Evolutionary conservation across 179 eudicot genomes (phyloP).

Genomic region (Sideroxylon spinosum): DNA sequence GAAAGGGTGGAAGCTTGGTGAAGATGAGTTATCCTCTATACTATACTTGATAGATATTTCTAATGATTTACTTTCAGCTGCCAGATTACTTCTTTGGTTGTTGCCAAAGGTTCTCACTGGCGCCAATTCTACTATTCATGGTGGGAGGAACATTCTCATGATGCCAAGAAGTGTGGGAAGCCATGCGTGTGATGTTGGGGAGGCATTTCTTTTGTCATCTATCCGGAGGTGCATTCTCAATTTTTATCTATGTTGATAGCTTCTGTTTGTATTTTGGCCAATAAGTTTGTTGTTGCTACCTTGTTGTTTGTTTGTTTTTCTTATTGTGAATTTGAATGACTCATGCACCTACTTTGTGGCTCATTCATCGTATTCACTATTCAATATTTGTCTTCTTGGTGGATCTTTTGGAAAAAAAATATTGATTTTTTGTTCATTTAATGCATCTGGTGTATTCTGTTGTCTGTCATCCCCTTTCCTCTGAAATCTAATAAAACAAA

Average conservation of each 20-base stretch:
- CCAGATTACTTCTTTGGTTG: constrained; percentile 81
- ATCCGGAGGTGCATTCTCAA: constrained; percentile 59
- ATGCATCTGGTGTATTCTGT: background rate
- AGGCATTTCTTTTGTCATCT: constrained; percentile 71
- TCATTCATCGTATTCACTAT: no score
- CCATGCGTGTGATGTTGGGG: constrained; percentile 77
- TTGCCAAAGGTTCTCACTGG: constrained; percentile 66
- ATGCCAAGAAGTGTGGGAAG: constrained; percentile 64
- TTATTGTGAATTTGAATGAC: background rate
- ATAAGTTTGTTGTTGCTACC: constrained; percentile 2
- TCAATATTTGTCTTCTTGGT: background rate
- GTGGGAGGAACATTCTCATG: constrained; percentile 61
- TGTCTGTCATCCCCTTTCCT: background rate
- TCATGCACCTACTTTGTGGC: background rate
- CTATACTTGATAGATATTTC: constrained; percentile 78
- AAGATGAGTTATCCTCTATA: constrained; percentile 80
- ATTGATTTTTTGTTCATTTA: background rate
- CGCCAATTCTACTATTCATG: constrained; percentile 48
- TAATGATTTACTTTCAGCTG: constrained; percentile 65
- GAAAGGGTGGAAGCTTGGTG: constrained; percentile 79
- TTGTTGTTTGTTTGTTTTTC: background rate
- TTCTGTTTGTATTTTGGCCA: background rate
- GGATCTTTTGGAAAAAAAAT: background rate
- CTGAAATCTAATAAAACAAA: background rate
- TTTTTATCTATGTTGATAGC: constrained; percentile 2